These are phyloP conservation scores for Mortierella hygrophila DNA, from an alignment of 192 early-diverging fungal genomes.

Conservation along the genomic window DNA sequence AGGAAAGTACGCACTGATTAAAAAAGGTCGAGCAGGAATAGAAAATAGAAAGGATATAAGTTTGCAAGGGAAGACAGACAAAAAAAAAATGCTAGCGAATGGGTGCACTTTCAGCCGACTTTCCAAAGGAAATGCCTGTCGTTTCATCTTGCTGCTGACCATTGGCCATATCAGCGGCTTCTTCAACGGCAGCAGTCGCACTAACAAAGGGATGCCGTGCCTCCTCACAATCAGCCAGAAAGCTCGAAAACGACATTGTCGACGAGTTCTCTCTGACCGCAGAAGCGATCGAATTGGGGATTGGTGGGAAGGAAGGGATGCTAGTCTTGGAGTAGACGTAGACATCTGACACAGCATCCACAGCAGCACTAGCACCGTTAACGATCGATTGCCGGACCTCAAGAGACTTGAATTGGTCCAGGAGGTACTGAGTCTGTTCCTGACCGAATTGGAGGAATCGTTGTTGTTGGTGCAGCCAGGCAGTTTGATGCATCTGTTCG, in stretches of 20 bases:
- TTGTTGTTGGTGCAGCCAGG: slow-evolving; percentile 47
- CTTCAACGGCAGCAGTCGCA: neutral
- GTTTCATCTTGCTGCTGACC: neutral
- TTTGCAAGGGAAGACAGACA: neutral
- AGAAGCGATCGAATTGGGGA: slow-evolving; percentile 36
- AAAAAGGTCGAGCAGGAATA: neutral
- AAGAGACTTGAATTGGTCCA: slow-evolving; percentile 47
- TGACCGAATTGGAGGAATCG: slow-evolving; percentile 45
- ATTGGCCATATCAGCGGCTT: neutral
- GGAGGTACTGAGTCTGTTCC: slow-evolving; percentile 44
- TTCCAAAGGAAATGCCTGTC: neutral
- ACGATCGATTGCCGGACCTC: slow-evolving; percentile 47
- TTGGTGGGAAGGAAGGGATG: slow-evolving; percentile 41
- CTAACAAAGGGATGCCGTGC: neutral
- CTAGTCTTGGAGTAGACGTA: slow-evolving; percentile 47
- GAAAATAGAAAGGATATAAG: neutral
- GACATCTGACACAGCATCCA: slow-evolving; percentile 44
- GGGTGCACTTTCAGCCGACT: neutral
- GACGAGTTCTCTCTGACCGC: slow-evolving; percentile 37
- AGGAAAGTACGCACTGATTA: neutral
- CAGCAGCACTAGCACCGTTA: slow-evolving; percentile 49
- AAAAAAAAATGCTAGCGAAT: neutral
- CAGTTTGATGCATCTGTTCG: slow-evolving; percentile 48
- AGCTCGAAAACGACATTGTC: neutral
- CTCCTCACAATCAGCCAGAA: neutral